Base-by-base conservation (phyloP, 805 yeast genomes). In the Wickerhamomyces silvicola region DNA sequence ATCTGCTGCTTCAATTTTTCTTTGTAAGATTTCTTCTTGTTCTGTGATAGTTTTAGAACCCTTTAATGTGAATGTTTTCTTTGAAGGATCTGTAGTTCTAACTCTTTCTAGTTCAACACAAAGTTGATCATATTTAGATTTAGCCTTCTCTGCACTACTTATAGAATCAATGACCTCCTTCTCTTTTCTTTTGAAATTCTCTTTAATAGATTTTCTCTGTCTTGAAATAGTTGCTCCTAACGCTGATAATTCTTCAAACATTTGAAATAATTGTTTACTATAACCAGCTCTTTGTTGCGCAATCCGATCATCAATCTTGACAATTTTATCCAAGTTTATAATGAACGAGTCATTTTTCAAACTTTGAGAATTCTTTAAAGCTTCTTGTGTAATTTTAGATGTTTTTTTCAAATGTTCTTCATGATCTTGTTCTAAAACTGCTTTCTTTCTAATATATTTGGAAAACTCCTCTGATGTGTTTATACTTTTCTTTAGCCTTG, bases 71-170 rank as follows among this genome's bases (percentile, higher is more conserved):
- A 88, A 78, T 41, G 82, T 81, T 46, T 85, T 85, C 56, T 82
- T 84, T 36, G 81, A 70, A 14, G 94, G 95, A 52, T 90, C 97
- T 0, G 84, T 71, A 26, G 77, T 69, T 50, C 81, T 76, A 27
- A 87, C 68, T 46, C 81, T 79, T 45, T 90, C 97, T 56, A 85
- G 72, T 46, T 92, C 97, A 33, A 78, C 81, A 49, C 96, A 86
- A 17, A 87, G 60, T 32, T 83, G 77, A 50, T 73, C 75, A 54
- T 92, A 90, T 53, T 76, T 78, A 22, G 62, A 46, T 56, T 82
- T 84, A 11, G 97, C 94, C 70, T 90, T 90, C 43, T 85, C 95
- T 2, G 95, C 96, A 26, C 74, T 72, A 35, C 67, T 64, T 30
- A 87, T 88, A 6, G 95, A 77, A 36, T 92, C 97, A 10, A 67